Conservation (phyloP, 495 filamentous ascomycete genomes). For the Filosporella fistucella region DNA sequence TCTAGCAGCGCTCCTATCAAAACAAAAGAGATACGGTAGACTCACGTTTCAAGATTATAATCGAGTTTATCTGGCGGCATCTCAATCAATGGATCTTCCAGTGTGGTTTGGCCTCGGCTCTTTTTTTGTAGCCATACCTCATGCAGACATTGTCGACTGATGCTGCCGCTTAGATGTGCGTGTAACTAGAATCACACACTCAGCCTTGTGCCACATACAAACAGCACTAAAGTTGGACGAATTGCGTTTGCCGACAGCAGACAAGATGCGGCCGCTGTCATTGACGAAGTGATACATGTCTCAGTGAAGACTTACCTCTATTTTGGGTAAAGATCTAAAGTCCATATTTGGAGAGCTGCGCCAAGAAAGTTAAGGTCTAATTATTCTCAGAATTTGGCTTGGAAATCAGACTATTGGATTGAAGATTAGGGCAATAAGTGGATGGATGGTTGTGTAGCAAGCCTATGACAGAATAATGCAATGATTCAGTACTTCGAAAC, state of each 20-base stretch:
- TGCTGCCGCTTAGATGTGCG: slow-evolving; percentile 79
- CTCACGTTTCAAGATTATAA: slow-evolving; percentile 66
- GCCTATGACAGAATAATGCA: too few relatives aligned
- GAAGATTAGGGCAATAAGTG: too few relatives aligned
- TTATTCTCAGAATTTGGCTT: too few relatives aligned
- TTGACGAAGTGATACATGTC: background rate
- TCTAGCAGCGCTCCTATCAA: too few relatives aligned
- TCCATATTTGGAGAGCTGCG: too few relatives aligned
- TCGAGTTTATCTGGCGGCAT: slow-evolving; percentile 68
- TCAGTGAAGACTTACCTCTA: slow-evolving; percentile 12
- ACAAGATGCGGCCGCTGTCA: slow-evolving; percentile 11
- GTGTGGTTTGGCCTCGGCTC: slow-evolving; percentile 35
- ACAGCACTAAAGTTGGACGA: background rate
- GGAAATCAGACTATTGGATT: too few relatives aligned
- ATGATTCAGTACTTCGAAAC: too few relatives aligned
- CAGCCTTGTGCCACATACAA: slow-evolving; percentile 8
- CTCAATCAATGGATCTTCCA: slow-evolving; percentile 64
- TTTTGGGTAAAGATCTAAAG: slow-evolving; percentile 21
- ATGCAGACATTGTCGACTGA: slow-evolving; percentile 69
- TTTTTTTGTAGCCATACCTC: slow-evolving; percentile 67
- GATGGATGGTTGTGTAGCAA: too few relatives aligned
- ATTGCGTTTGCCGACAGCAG: slow-evolving; percentile 2
- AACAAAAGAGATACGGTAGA: slow-evolving; percentile 4
- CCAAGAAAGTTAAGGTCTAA: too few relatives aligned
- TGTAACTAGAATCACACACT: slow-evolving; percentile 53